Conservation (phyloP, 2,329 filamentous ascomycete species). For the Calonectria naviculata region DNA sequence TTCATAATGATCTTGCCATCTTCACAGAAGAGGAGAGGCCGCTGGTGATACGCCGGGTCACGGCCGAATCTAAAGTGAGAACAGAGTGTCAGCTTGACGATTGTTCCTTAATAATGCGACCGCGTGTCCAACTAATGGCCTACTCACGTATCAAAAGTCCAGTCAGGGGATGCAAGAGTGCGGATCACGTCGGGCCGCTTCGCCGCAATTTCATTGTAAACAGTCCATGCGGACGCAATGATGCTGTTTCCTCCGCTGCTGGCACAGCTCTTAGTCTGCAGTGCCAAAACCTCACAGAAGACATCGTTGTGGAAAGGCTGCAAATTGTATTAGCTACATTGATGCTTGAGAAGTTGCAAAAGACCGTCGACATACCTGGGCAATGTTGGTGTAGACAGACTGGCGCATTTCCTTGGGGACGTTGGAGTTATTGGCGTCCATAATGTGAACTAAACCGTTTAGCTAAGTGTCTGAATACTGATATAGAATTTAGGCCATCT, state of each 20-base stretch:
- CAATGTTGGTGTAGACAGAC: background rate
- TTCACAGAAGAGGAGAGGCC: slow-evolving; percentile 4
- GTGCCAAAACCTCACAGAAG: background rate
- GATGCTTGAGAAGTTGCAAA: too few relatives aligned
- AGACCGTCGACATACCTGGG: background rate
- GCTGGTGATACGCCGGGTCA: slow-evolving; percentile 1
- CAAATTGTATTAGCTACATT: too few relatives aligned
- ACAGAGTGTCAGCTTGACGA: background rate
- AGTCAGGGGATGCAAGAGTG: slow-evolving; percentile 61
- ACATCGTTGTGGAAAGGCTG: background rate
- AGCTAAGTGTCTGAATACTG: background rate
- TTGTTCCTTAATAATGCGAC: background rate
- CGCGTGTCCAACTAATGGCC: background rate
- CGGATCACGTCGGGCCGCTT: slow-evolving; percentile 68
- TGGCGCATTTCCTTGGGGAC: background rate
- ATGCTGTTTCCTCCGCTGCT: background rate
- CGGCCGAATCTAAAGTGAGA: background rate
- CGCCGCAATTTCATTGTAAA: slow-evolving; percentile 71
- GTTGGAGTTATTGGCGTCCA: background rate
- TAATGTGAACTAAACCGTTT: background rate
- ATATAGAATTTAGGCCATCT: background rate
- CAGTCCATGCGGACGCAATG: slow-evolving; percentile 62
- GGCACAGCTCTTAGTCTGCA: background rate
- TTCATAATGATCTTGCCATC: slow-evolving; percentile 15
- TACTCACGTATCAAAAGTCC: slow-evolving; percentile 54